These are phyloP conservation scores for Hericium coralloides DNA, from an alignment of 768 basidiomycete species.

Conservation along the genomic window DNA sequence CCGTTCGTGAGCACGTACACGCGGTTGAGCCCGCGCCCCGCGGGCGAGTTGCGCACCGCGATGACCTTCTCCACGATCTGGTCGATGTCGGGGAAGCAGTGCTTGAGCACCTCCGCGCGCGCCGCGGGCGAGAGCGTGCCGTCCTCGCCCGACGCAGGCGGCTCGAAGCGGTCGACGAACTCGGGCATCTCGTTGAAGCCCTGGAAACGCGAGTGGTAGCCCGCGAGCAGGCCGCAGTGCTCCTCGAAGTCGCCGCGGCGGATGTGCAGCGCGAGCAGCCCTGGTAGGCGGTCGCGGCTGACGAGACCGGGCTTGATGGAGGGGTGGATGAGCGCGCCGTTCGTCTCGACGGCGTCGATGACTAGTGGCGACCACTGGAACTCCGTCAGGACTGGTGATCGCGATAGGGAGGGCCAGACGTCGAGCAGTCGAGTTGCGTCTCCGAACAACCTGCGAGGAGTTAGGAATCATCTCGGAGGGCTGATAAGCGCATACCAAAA, in stretches of 20 bases:
- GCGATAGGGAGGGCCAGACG: conserved; percentile 24
- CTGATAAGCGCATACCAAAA: conserved; percentile 21
- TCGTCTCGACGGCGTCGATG: conserved; percentile 22
- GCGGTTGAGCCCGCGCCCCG: conserved; percentile 19
- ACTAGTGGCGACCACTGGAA: conserved; percentile 32
- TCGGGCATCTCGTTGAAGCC: conserved; percentile 36
- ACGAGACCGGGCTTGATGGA: background rate
- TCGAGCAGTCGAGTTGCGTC: conserved; percentile 23
- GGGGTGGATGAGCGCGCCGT: conserved; percentile 17
- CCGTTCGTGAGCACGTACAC: conserved; percentile 44
- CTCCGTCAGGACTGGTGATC: conserved; percentile 25
- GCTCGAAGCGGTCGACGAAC: conserved; percentile 28
- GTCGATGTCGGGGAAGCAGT: conserved; percentile 33
- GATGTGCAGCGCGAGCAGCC: conserved; percentile 39
- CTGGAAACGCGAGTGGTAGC: conserved; percentile 26
- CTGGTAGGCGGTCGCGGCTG: conserved; percentile 19
- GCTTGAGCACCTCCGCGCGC: conserved; percentile 25
- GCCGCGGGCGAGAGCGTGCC: conserved; percentile 11
- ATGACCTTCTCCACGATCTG: conserved; percentile 32
- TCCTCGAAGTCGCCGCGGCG: conserved; percentile 38
- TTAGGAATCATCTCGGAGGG: background rate
- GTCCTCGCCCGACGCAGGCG: conserved; percentile 20
- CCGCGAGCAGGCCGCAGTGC: conserved; percentile 34
- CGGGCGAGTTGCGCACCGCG: conserved; percentile 18
- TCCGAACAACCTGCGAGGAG: conserved; percentile 24